phyloP scores from a whole-genome alignment of 257 asterid species.

The Solanum raphanifolium region DNA sequence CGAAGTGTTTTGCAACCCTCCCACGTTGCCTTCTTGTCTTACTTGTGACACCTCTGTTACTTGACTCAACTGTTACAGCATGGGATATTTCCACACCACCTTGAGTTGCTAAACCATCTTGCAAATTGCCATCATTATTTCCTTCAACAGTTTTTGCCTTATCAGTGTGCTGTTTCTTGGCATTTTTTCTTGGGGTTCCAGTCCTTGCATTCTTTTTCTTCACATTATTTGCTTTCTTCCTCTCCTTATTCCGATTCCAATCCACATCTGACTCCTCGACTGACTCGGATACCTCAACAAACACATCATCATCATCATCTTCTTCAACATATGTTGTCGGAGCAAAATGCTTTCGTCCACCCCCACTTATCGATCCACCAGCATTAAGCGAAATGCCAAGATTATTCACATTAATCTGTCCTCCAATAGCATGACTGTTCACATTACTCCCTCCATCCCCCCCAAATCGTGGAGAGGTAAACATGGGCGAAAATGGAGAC shows the following conservation, averaged over 20 bases:
- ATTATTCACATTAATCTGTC: constrained; percentile 9
- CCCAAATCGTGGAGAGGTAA: constrained; percentile 29
- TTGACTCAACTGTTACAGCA: constrained; percentile 25
- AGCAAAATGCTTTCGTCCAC: constrained; percentile 19
- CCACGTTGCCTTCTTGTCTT: constrained; percentile 58
- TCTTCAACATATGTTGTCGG: constrained; percentile 40
- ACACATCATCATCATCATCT: constrained; percentile 50
- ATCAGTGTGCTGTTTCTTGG: constrained; percentile 34
- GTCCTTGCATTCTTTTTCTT: constrained; percentile 3
- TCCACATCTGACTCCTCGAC: constrained; percentile 57
- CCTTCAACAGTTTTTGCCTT: constrained; percentile 36
- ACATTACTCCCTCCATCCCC: constrained; percentile 10
- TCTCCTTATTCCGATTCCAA: constrained; percentile 32
- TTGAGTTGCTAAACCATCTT: constrained; percentile 27
- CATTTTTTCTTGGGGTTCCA: constrained; percentile 21
- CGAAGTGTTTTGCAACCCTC: constrained; percentile 53
- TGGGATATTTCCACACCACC: constrained; percentile 29
- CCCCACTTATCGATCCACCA: constrained; percentile 7
- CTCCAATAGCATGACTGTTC: background rate
- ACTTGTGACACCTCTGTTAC: constrained; percentile 28
- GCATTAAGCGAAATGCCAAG: background rate
- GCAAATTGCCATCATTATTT: constrained; percentile 3
- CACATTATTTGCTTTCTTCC: constrained; percentile 12
- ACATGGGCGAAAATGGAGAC: constrained; percentile 90
- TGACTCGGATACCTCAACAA: constrained; percentile 54